Evolutionary conservation across 768 basidiomycete genomes (phyloP), one percentile per base, ranked within the genome.

Genomic region (Krasilnikovozyma curviuscula): DNA sequence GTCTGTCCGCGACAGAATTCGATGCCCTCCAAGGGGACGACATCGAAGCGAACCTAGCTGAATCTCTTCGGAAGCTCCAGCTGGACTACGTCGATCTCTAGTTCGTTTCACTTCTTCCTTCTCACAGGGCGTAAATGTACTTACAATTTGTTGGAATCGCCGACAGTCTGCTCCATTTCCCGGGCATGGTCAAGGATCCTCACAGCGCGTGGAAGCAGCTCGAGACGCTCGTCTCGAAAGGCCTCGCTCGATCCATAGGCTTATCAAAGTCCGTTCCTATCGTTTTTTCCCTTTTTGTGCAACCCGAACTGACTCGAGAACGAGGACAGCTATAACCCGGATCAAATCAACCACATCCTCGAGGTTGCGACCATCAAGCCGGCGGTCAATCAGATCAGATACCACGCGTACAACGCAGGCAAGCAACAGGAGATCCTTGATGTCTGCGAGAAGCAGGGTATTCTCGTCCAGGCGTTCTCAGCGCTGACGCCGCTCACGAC

Each of bases 111-210:
- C n/a, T n/a, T n/a, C n/a, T n/a, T n/a, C n/a, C n/a, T n/a, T n/a
- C n/a, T n/a, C n/a, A n/a, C n/a, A n/a, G n/a, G n/a, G n/a, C n/a
- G n/a, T n/a, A n/a, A n/a, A n/a, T n/a, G n/a, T n/a, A n/a, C n/a
- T n/a, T n/a, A n/a, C n/a, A n/a, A n/a, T 50, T 55, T 49, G 46
- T 54, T 13, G 46, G 55, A 18, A 29, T 30, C 24, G 10, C 47
- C 44, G 54, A 57, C 34, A 74, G 73, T 62, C 64, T 81, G 48
- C 67, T 83, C 45, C 80, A 81, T 55, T 56, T 42, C 25, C 60
- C 60, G 0, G 25, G 6, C 7, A 25, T 46, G 28, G 34, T 32
- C 1, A 31, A 14, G 5, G 23, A 52, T 34, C 2, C 37, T 18
- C 18, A 25, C 16, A 28, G 48, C 18, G 35, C 44, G 3, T 52